Percentiles rank a stretch among this genome's conserved stretches.
Evolutionary conservation across 371 early-diverging fungal species (phyloP).

Genomic region (Rhizopus delemar): DNA sequence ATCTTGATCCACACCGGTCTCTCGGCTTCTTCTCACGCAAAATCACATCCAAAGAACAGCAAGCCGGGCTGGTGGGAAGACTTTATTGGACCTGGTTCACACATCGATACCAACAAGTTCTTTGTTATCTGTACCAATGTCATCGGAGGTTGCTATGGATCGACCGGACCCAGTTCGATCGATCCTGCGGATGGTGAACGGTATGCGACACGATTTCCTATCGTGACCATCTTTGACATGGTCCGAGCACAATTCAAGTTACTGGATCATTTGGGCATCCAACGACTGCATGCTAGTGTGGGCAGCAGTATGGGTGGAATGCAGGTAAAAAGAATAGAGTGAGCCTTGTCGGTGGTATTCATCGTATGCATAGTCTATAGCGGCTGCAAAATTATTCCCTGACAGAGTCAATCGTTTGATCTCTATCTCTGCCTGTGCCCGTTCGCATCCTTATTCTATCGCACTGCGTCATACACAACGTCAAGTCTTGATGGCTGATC

Average conservation of each 20-base stretch:
- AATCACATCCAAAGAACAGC: slow-evolving; percentile 74
- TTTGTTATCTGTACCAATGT: slow-evolving; percentile 89
- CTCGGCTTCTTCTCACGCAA: slow-evolving; percentile 82
- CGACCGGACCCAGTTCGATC: slow-evolving; percentile 81
- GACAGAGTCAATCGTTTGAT: slow-evolving; percentile 81
- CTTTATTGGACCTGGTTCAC: slow-evolving; percentile 87
- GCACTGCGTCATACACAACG: slow-evolving; percentile 90
- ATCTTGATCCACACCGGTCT: slow-evolving; percentile 87
- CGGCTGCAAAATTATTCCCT: slow-evolving; percentile 82
- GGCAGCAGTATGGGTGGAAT: slow-evolving; percentile 96
- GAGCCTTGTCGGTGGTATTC: background rate
- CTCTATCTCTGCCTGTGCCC: slow-evolving; percentile 88
- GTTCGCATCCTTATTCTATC: slow-evolving; percentile 95
- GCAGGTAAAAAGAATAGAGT: slow-evolving; percentile 58
- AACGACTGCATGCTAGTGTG: slow-evolving; percentile 84
- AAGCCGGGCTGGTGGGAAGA: slow-evolving; percentile 96
- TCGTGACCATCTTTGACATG: slow-evolving; percentile 93
- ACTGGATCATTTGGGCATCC: slow-evolving; percentile 79
- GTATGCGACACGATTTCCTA: slow-evolving; percentile 91
- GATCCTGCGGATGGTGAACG: slow-evolving; percentile 72
- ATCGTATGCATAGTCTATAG: slow-evolving; percentile 60
- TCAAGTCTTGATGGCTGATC: slow-evolving; percentile 92
- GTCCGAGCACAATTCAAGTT: slow-evolving; percentile 89
- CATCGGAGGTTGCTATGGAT: slow-evolving; percentile 88
- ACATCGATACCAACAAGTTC: slow-evolving; percentile 85